Percentiles rank a stretch among this genome's conserved stretches.
These are phyloP conservation scores for Daldinia sp. DNA, from an alignment of 2,329 filamentous ascomycete species.

Conservation along the genomic window DNA sequence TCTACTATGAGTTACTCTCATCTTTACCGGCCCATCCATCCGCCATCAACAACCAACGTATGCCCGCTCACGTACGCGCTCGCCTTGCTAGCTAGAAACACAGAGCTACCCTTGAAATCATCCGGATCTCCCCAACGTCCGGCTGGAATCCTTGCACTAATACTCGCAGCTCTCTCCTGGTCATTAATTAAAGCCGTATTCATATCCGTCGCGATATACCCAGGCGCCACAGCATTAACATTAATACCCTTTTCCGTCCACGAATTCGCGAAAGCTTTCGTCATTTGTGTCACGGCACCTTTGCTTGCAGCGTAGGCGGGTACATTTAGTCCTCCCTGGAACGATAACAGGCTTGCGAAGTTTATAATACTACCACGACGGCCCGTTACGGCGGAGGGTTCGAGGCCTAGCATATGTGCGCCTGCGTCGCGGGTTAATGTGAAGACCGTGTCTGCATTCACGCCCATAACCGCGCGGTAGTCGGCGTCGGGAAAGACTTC, in stretches of 20 bases:
- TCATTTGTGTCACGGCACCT: constrained; percentile 85
- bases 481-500: constrained; percentile 81
- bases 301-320: constrained; percentile 90
- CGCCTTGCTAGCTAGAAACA: constrained; percentile 82
- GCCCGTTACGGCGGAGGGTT: constrained; percentile 60
- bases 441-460: constrained; percentile 88
- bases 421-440: constrained; percentile 81
- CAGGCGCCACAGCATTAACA: constrained; percentile 90
- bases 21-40: constrained; percentile 86
- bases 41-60: constrained; percentile 85
- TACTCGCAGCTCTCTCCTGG: constrained; percentile 75
- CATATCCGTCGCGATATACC: constrained; percentile 96
- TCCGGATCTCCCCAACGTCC: constrained; percentile 86
- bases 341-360: constrained; percentile 82
- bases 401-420: constrained; percentile 78
- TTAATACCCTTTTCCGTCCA: constrained; percentile 84
- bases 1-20: not conserved
- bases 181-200: constrained; percentile 85
- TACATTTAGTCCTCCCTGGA: constrained; percentile 89
- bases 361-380: constrained; percentile 83
- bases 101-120: constrained; percentile 86
- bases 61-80: constrained; percentile 87
- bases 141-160: constrained; percentile 83
- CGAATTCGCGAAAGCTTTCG: constrained; percentile 87
- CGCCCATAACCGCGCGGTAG: constrained; percentile 85